These are phyloP conservation scores for Pelargonium exstipulatum DNA, from an alignment of 441 rosid genomes.

Conservation along the genomic window DNA sequence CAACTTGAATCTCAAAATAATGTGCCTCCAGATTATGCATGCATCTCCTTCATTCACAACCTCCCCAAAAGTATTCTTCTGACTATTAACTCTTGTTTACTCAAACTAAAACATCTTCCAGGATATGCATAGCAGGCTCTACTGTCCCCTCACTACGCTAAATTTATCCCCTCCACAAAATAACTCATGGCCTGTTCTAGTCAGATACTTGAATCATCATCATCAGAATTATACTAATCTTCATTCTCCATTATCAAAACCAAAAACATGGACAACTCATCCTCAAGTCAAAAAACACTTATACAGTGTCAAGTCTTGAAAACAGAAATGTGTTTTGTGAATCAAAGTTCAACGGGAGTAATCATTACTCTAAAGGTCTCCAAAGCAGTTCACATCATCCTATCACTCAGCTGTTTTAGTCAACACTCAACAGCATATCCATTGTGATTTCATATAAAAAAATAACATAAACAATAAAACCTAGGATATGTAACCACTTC, in stretches of 20 bases:
- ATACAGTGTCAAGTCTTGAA: neutral
- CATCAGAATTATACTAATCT: neutral
- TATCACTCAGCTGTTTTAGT: neutral
- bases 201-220: neutral
- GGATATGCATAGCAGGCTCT: constrained; percentile 1
- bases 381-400: neutral
- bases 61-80: neutral
- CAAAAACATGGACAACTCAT: neutral
- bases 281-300: neutral
- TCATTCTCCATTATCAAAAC: neutral
- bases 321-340: neutral
- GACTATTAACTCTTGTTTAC: neutral
- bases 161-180: neutral
- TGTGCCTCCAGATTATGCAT: neutral
- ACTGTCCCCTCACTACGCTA: neutral
- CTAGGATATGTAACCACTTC: neutral
- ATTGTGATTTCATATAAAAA: neutral
- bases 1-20: neutral
- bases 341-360: neutral
- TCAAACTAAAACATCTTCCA: neutral
- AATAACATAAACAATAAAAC: neutral
- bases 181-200: neutral
- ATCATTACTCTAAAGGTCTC: neutral
- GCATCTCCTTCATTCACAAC: neutral
- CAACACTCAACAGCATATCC: constrained; percentile 7